Percentiles rank a stretch among this genome's conserved stretches.
phyloP scores from a whole-genome alignment of 2,329 filamentous ascomycete genomes.

The Neurospora sp. region DNA sequence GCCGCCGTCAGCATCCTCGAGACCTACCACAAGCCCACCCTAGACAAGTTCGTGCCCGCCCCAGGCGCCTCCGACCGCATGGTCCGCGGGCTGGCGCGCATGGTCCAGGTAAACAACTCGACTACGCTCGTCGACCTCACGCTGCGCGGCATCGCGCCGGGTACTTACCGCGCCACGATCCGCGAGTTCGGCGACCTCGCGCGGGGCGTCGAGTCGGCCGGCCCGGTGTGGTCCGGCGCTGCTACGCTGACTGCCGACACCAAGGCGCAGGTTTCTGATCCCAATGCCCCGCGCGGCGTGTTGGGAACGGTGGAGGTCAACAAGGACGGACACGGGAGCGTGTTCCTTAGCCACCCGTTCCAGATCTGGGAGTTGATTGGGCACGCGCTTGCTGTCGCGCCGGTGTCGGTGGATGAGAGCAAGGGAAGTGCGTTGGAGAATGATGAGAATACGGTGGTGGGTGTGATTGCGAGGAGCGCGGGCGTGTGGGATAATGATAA shows the following conservation, averaged over 20 bases:
- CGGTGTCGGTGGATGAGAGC: conserved; percentile 42
- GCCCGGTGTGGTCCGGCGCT: conserved; percentile 64
- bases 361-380: conserved; percentile 96
- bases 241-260: neutral
- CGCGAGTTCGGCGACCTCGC: conserved; percentile 82
- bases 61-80: conserved; percentile 31
- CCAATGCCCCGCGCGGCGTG: conserved; percentile 40
- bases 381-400: conserved; percentile 75
- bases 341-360: conserved; percentile 72
- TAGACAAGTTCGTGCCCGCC: conserved; percentile 16
- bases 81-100: conserved; percentile 78
- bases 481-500: conserved; percentile 99
- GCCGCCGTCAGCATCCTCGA: conserved; percentile 94
- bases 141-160: conserved; percentile 69
- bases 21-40: conserved; percentile 54
- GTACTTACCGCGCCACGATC: conserved; percentile 74
- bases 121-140: conserved; percentile 82
- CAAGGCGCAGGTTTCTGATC: neutral
- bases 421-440: conserved; percentile 52
- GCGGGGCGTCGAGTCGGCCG: conserved; percentile 70
- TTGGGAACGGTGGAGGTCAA: conserved; percentile 71
- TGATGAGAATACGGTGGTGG: conserved; percentile 76
- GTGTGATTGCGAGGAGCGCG: conserved; percentile 88
- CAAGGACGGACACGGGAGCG: conserved; percentile 62
- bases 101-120: conserved; percentile 78